These are phyloP conservation scores for Botrytis galanthina DNA, from an alignment of 2,329 filamentous ascomycete species.

Conservation along the genomic window DNA sequence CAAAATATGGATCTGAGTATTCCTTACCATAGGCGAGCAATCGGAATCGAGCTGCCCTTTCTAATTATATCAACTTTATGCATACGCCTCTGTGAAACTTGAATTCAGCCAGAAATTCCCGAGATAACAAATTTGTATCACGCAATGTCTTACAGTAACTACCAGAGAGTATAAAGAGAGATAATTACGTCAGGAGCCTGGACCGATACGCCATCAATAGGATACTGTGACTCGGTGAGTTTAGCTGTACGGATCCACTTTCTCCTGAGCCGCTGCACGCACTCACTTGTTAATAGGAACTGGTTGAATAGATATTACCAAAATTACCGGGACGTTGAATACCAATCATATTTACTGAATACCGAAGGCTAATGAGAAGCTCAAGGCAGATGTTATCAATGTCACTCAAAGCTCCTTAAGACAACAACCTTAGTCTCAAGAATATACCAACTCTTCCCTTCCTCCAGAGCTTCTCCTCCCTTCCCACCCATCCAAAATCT, in stretches of 20 bases:
- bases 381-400: not conserved
- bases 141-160: not conserved
- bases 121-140: not conserved
- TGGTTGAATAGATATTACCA: not conserved
- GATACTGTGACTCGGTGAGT: too few species aligned
- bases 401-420: not conserved
- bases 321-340: not conserved
- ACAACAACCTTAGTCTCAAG: slow-evolving; percentile 30
- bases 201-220: not conserved
- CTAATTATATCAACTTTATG: slow-evolving; percentile 5
- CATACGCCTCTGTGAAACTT: slow-evolving; percentile 22
- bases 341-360: not conserved
- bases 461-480: not conserved
- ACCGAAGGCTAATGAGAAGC: not conserved
- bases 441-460: slow-evolving; percentile 26
- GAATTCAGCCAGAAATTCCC: not conserved
- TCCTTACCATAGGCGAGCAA: not conserved
- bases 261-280: slow-evolving; percentile 35
- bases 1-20: not conserved
- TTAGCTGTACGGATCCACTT: not conserved
- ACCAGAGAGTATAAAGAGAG: not conserved
- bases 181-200: not conserved
- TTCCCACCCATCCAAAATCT: not conserved
- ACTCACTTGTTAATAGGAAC: too few species aligned
- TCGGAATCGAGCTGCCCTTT: not conserved